Evolutionary conservation across 306 rosid species (phyloP).

Genomic region (Ormosia semicastrata): DNA sequence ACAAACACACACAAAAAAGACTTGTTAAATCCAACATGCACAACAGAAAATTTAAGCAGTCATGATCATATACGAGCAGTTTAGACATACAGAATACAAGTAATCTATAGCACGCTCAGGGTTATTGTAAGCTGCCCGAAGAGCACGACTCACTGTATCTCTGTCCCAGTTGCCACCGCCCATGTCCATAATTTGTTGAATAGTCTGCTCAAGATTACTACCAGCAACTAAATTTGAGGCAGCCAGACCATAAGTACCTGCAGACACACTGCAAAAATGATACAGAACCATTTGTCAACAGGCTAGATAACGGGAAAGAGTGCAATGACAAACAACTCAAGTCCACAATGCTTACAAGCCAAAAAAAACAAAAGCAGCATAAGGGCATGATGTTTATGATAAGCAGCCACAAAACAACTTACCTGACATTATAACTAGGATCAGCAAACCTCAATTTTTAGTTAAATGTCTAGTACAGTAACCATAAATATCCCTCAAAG

Average conservation of each 20-base stretch:
- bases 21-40: constrained; percentile 16
- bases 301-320: not conserved
- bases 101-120: constrained; percentile 98
- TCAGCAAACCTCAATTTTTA: not conserved
- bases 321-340: not conserved
- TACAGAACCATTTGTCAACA: constrained; percentile 7
- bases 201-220: constrained; percentile 76
- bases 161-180: constrained; percentile 97
- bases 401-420: not conserved
- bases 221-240: constrained; percentile 92
- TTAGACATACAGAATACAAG: constrained; percentile 83
- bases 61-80: not conserved
- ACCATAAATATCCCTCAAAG: not conserved
- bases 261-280: constrained; percentile 47
- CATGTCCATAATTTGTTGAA: constrained; percentile 84
- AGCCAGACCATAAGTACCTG: constrained; percentile 76
- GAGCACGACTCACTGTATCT: constrained; percentile 85
- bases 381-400: not conserved
- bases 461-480: not conserved
- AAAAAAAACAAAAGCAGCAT: not conserved
- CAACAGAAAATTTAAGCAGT: constrained; percentile 12
- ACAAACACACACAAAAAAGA: not conserved
- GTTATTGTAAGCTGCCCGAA: constrained; percentile 91
- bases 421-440: not conserved
- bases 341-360: not conserved